Base-by-base conservation (phyloP, 108 stramenopile species). In the Epithemia pelagica region DNA sequence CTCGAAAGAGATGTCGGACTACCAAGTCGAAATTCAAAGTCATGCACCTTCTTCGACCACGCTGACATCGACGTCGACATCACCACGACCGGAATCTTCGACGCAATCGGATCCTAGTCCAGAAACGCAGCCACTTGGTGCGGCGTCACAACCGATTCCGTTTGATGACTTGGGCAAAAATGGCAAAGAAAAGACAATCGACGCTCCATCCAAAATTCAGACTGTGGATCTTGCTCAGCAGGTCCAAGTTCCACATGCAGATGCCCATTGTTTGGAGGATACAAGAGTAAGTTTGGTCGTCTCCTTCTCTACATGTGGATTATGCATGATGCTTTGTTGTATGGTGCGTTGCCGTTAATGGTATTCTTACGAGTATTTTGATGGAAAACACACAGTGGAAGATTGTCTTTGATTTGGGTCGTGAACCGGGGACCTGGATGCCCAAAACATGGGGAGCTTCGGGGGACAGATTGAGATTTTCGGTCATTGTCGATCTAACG, bases 401-500 rank as follows among this genome's bases (percentile, higher is more conserved):
- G 55, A 54, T 92, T 27, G 74, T 74, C 29, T 69, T 87, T 26
- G 77, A 78, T 66, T 70, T 92, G 53, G 88, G 88, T 28, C 73
- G 91, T 56, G 86, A 87, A 62, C 74, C 74, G 1, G 87, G 83
- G 60, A 87, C 88, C 29, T 86, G 88, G 88, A 92, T 92, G 91
- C 90, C 90, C n/a, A 70, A 74, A 62, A 66, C 68, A 18, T 91
- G 90, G 90, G 90, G 90, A 0, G 65, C 54, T 10, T 74, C 69
- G 53, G 90, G 86, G 5, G 74, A 83, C 21, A 79, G 84, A 31
- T 67, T 92, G 32, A 66, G 69, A 28, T 57, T 92, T 37, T 69
- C 83, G 25, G 74, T 92, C 58, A 75, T 73, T 29, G 57, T 77
- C 5, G 84, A 89, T 46, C 88, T 92, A 61, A 69, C 84, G 1